These are phyloP conservation scores for Gynochthodes officinalis DNA, from an alignment of 257 asterid genomes.

Conservation along the genomic window DNA sequence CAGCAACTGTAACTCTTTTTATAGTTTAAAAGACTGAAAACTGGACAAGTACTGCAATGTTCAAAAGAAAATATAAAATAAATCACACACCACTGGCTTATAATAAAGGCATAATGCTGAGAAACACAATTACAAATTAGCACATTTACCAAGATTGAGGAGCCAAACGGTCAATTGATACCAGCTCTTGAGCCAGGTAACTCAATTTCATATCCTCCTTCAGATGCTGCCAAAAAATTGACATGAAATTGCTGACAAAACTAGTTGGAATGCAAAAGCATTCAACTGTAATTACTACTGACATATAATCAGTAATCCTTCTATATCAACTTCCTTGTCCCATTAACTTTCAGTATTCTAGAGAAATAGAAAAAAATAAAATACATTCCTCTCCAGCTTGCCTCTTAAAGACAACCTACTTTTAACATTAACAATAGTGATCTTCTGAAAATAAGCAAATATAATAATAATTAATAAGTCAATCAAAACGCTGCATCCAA, in stretches of 20 bases:
- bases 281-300: not conserved
- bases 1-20: no score
- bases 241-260: conserved; percentile 22
- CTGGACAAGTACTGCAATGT: not conserved
- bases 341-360: not conserved
- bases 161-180: conserved; percentile 92
- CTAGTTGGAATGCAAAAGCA: conserved; percentile 3
- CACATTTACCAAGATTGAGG: conserved; percentile 84
- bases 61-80: not conserved
- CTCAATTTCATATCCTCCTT: conserved; percentile 99
- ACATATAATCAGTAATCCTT: not conserved
- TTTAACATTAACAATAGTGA: not conserved
- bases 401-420: not conserved
- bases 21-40: not conserved
- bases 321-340: not conserved
- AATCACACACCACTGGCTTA: not conserved
- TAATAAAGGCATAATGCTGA: not conserved
- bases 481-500: not conserved
- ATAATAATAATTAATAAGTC: not conserved
- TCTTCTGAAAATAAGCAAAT: not conserved
- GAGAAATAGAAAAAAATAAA: not conserved
- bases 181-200: conserved; percentile 93
- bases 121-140: not conserved
- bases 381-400: not conserved
- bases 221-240: conserved; percentile 61